These are phyloP conservation scores for Pseudocercospora fijiensis DNA, from an alignment of 2,329 filamentous ascomycete species.

Conservation along the genomic window DNA sequence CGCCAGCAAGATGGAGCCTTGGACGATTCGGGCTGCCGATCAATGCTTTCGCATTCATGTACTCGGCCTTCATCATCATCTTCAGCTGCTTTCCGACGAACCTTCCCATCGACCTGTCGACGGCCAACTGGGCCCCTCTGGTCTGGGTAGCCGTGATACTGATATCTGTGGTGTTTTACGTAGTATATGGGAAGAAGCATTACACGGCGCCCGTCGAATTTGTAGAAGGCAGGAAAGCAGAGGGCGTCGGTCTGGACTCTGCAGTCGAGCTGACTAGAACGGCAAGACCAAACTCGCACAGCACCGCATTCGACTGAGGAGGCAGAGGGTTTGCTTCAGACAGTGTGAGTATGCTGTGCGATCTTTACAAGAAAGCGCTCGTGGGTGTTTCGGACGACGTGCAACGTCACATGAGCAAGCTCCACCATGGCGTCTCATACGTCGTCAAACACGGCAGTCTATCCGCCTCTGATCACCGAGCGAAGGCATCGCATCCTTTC, in stretches of 20 bases:
- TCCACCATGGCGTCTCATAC: too few relatives aligned
- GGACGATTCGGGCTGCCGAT: constrained; percentile 30
- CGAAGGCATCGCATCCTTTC: not conserved
- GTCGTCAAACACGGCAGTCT: too few relatives aligned
- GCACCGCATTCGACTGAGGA: not conserved
- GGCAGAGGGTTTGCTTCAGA: not conserved
- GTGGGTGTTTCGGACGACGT: too few relatives aligned
- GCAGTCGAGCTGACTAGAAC: constrained; percentile 26
- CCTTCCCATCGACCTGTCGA: constrained; percentile 29
- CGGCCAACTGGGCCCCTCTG: constrained; percentile 36
- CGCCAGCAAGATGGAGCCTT: constrained; percentile 32
- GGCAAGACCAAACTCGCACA: not conserved
- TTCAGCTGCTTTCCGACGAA: constrained; percentile 35
- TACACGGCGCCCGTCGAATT: constrained; percentile 36
- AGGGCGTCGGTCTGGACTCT: constrained; percentile 30
- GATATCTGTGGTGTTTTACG: constrained; percentile 30
- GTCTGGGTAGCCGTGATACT: constrained; percentile 35
- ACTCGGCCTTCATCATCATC: constrained; percentile 34
- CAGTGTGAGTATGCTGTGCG: not conserved
- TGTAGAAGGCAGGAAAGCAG: constrained; percentile 31
- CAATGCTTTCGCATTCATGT: constrained; percentile 34
- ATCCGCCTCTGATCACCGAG: not conserved
- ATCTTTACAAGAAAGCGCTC: too few relatives aligned
- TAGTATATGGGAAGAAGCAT: constrained; percentile 30
- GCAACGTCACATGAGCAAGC: too few relatives aligned